These are phyloP conservation scores for Clohesyomyces aquaticus DNA, from an alignment of 495 filamentous ascomycete species.

Conservation along the genomic window DNA sequence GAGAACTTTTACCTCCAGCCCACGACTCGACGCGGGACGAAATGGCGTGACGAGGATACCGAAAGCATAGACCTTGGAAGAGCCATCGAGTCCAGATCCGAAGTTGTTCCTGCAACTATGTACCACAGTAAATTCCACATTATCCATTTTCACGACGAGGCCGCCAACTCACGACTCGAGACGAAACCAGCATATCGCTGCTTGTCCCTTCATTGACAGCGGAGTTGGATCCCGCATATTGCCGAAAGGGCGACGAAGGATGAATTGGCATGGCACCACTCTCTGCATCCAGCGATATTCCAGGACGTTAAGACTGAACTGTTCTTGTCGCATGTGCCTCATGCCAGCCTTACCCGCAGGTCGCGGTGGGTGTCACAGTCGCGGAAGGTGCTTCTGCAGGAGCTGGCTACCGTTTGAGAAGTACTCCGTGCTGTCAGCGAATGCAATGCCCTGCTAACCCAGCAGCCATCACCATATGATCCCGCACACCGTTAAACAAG, in stretches of 20 bases:
- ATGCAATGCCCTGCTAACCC: background rate
- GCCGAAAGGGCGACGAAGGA: background rate
- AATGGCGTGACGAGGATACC: too few species aligned
- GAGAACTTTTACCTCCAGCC: background rate
- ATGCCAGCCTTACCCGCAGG: background rate
- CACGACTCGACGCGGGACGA: too few species aligned
- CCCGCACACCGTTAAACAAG: background rate
- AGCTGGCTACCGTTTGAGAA: background rate
- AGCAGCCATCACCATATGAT: background rate
- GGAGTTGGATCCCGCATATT: background rate
- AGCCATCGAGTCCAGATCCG: too few species aligned
- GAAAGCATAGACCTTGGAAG: too few species aligned
- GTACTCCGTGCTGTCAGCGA: background rate
- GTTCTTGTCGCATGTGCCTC: slow-evolving; percentile 14
- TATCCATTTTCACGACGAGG: too few species aligned
- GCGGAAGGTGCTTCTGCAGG: slow-evolving; percentile 9
- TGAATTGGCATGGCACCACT: background rate
- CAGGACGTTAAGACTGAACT: slow-evolving; percentile 8
- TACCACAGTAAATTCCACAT: too few species aligned
- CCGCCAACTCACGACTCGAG: slow-evolving; percentile 7
- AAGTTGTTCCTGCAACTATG: too few species aligned
- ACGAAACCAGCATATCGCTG: background rate
- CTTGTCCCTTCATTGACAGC: background rate
- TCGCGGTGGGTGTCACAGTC: slow-evolving; percentile 23
- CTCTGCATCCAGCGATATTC: background rate